phyloP scores from a whole-genome alignment of 176 grass and related monocot species.

The Microstegium vimineum region DNA sequence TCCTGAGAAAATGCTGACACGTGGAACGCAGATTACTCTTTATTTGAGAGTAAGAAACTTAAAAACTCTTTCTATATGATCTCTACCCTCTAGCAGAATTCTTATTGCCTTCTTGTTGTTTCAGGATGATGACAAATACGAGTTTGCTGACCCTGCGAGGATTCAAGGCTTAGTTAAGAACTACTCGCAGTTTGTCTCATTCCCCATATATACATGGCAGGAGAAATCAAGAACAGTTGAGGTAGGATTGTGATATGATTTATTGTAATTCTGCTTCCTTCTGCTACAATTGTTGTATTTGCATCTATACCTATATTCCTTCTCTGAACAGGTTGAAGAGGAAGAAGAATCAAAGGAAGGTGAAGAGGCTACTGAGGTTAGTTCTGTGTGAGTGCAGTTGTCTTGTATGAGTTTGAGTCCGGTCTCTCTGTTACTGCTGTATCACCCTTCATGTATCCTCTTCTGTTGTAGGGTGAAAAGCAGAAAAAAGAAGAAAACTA shows the following conservation, averaged over 20 bases:
- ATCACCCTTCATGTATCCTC: background rate
- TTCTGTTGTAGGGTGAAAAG: conserved; percentile 60
- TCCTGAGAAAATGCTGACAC: conserved; percentile 67
- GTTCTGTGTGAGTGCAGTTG: conserved; percentile 11
- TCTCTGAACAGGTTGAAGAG: conserved; percentile 62
- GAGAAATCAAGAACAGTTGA: conserved; percentile 89
- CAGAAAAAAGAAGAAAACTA: conserved; percentile 83
- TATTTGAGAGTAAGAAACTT: conserved; percentile 55
- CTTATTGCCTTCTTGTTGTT: conserved; percentile 26
- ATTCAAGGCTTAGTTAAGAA: conserved; percentile 92
- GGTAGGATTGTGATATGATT: conserved; percentile 21
- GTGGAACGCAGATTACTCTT: conserved; percentile 82
- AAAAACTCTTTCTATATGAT: background rate
- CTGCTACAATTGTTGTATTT: background rate
- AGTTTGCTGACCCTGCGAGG: conserved; percentile 67
- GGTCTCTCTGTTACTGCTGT: background rate
- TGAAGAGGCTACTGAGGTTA: conserved; percentile 63
- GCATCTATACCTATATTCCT: background rate
- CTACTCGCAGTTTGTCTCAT: conserved; percentile 90
- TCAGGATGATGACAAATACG: conserved; percentile 76
- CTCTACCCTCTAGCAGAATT: background rate
- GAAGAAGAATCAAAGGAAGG: conserved; percentile 70
- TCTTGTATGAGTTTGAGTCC: background rate
- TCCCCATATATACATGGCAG: conserved; percentile 93
- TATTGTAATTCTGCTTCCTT: background rate